phyloP scores from a whole-genome alignment of 257 asterid species.

The Paulownia fortunei region DNA sequence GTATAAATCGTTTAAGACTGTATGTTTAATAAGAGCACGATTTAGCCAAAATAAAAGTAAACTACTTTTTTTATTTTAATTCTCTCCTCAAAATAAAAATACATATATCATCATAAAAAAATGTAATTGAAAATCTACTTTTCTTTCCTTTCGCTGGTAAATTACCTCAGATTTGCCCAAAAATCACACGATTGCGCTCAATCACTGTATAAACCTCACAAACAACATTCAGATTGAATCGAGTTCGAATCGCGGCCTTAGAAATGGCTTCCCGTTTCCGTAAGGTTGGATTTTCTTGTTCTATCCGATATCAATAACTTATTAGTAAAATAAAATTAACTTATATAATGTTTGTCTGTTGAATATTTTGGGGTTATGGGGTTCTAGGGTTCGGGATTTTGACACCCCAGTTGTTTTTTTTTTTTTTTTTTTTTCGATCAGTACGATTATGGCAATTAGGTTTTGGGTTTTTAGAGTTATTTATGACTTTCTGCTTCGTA shows the following conservation, averaged over 20 bases:
- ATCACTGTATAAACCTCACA: neutral
- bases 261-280: conserved; percentile 1
- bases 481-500: neutral
- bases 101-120: neutral
- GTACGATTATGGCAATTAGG: conserved; percentile 18
- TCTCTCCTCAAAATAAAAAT: no score
- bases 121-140: neutral
- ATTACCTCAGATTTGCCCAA: neutral
- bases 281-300: conserved; percentile 32
- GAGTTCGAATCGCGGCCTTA: conserved; percentile 19
- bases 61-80: no score
- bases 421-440: neutral
- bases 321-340: neutral
- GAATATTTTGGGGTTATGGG: neutral
- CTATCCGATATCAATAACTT: neutral
- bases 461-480: conserved; percentile 11
- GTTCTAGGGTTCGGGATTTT: conserved; percentile 29
- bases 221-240: neutral
- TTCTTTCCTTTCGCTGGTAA: neutral
- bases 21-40: no score
- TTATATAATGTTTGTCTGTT: neutral
- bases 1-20: no score
- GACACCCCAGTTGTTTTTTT: neutral
- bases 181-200: neutral
- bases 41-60: no score